Conservation (phyloP, 768 basidiomycete genomes). For the Lactifluus hygrophoroides region DNA sequence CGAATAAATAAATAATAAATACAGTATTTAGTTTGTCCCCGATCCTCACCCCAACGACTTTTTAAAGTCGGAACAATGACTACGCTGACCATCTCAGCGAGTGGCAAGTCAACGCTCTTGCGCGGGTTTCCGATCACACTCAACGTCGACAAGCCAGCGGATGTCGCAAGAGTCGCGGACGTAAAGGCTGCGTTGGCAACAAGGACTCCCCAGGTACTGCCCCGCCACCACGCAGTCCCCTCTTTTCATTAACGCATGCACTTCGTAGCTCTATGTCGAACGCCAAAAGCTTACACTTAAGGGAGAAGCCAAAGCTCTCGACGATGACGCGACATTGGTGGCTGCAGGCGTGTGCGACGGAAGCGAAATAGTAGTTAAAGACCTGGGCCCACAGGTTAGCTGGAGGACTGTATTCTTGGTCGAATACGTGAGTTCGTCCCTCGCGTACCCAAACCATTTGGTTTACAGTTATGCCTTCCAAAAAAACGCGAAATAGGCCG, state of each 20-base stretch:
- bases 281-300: conserved; percentile 69
- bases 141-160: conserved; percentile 37
- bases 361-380: conserved; percentile 71
- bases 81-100: conserved; percentile 44
- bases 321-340: conserved; percentile 52
- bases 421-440: conserved; percentile 73
- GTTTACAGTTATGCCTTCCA: neutral
- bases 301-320: conserved; percentile 50
- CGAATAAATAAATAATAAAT: conserved; percentile 5
- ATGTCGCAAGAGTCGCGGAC: conserved; percentile 52
- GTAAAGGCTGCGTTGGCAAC: conserved; percentile 58
- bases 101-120: conserved; percentile 38
- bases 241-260: neutral
- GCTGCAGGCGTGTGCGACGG: conserved; percentile 51
- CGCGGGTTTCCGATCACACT: conserved; percentile 44
- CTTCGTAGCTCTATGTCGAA: conserved; percentile 52
- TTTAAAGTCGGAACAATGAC: conserved; percentile 34
- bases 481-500: conserved; percentile 41
- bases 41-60: neutral
- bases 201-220: conserved; percentile 41
- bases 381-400: conserved; percentile 81
- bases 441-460: neutral
- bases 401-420: conserved; percentile 86
- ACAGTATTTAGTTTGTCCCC: neutral
- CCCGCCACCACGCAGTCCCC: neutral